Percentiles rank a stretch among this genome's conserved stretches.
These are phyloP conservation scores for Fusarium bactridioides DNA, from an alignment of 2,329 filamentous ascomycete species.

Conservation along the genomic window DNA sequence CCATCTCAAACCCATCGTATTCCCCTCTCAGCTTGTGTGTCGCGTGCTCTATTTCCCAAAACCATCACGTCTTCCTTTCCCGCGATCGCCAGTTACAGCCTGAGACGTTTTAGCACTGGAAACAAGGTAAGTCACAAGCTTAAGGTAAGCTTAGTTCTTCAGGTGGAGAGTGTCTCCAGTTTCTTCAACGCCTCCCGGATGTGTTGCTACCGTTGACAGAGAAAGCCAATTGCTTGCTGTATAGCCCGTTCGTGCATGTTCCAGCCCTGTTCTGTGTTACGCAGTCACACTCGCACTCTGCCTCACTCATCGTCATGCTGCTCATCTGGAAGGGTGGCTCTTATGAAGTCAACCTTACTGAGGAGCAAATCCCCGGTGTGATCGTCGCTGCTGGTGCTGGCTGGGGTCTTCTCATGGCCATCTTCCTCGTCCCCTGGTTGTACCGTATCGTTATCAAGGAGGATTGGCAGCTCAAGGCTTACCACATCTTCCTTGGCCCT, in stretches of 20 bases:
- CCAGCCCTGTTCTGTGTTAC: not conserved
- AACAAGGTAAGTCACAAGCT: not conserved
- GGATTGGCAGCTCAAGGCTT: conserved; percentile 67
- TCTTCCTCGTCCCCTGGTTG: conserved; percentile 67
- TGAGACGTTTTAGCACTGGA: conserved; percentile 7
- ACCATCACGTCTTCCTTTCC: not conserved
- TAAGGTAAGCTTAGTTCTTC: not conserved
- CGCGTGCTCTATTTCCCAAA: conserved; percentile 2
- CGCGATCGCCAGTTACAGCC: conserved; percentile 13
- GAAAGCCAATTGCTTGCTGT: not conserved
- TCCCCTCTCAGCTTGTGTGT: not conserved
- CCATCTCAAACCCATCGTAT: not conserved
- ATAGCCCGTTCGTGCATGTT: not conserved
- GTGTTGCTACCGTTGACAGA: not conserved
- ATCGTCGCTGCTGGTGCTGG: conserved; percentile 62
- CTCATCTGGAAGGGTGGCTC: conserved; percentile 64
- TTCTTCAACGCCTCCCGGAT: not conserved
- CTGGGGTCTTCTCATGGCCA: conserved; percentile 56
- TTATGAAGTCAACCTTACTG: conserved; percentile 57
- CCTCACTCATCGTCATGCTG: conserved; percentile 64
- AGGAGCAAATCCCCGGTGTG: conserved; percentile 58
- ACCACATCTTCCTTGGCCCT: conserved; percentile 61
- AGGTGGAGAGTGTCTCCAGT: not conserved
- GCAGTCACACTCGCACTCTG: conserved; percentile 24
- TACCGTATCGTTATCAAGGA: conserved; percentile 66